Evolutionary conservation across 257 asterid species (phyloP), one percentile per base, ranked within the genome.

Genomic region (Henckelia pumila): DNA sequence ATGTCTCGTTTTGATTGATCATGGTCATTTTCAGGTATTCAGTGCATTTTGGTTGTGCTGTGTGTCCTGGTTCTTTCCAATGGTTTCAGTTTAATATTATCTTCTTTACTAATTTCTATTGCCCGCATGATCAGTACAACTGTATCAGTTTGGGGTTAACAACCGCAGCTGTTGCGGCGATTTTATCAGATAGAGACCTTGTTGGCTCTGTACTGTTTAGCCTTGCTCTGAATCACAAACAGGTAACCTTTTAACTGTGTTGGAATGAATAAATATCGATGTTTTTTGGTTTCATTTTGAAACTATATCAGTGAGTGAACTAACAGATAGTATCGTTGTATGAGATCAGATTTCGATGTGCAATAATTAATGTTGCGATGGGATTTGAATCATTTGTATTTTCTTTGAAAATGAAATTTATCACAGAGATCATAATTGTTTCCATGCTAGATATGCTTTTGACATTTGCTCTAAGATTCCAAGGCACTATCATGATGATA

Each of bases 181-280:
- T 91, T 79, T 77, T 94, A 25, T 88, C 96, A 49, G 79, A 83
- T 73, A 84, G 86, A 74, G 93, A 94, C 79, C 77, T 87, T 64
- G 64, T n/a, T 84, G 97, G 97, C 72, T 91, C 96, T 49, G 22
- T 88, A 66, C 73, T 91, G 63, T 94, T 85, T 85, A 75, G 91
- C 81, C 95, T 94, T 77, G 93, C 97, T 71, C 97, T 94, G 78
- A 94, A 91, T 79, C 97, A 91, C 73, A 91, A 94, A 75, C 99
- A 94, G 99, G 97, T 90, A 72, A 47, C 19, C 53, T 52, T 67
- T 40, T 58, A 49, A 68, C 71, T 9, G 21, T 59, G 23, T 64
- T 23, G 59, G 59, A 66, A 59, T 33, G 58, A 55, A 49, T 17
- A 11, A 55, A 32, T 40, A 56, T n/a, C 59, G 20, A 29, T 40